phyloP scores from a whole-genome alignment of 225 moss, liverwort and hornwort species.

The Marchantia paleacea region DNA sequence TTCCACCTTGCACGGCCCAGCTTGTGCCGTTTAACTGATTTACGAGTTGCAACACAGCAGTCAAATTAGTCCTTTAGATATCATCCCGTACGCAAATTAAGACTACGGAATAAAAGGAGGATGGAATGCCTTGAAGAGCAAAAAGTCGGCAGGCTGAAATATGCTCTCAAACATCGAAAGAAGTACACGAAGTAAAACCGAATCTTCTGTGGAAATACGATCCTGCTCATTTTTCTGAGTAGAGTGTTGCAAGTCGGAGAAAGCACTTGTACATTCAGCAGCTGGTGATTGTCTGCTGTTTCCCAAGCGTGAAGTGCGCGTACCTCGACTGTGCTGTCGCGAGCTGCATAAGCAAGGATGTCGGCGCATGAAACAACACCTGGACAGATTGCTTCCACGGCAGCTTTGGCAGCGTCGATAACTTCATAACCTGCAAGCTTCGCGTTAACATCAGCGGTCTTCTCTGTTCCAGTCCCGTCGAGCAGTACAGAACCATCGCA shows the following conservation, averaged over 20 bases:
- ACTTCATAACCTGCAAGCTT: not conserved
- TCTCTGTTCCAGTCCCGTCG: not conserved
- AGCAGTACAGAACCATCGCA: slow-evolving; percentile 15
- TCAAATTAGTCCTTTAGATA: no score
- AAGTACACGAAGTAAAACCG: no score
- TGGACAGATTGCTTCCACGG: slow-evolving; percentile 18
- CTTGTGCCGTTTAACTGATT: no score
- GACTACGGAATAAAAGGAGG: no score
- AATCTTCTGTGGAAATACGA: not conserved
- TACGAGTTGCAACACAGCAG: no score
- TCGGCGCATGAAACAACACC: slow-evolving; percentile 41
- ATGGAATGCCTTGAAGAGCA: no score
- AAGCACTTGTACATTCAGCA: no score
- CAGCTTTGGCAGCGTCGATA: not conserved
- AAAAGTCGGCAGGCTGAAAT: no score
- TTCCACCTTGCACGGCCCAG: not conserved
- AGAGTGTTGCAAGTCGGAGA: not conserved
- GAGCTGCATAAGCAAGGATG: slow-evolving; percentile 32
- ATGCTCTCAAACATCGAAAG: no score
- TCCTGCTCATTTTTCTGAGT: not conserved
- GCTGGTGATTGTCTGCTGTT: not conserved
- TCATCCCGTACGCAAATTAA: no score
- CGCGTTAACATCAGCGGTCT: not conserved
- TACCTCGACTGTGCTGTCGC: slow-evolving; percentile 31
- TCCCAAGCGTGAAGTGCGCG: no score